These are phyloP conservation scores for Pichia exigua DNA, from an alignment of 805 yeast species.

Conservation along the genomic window DNA sequence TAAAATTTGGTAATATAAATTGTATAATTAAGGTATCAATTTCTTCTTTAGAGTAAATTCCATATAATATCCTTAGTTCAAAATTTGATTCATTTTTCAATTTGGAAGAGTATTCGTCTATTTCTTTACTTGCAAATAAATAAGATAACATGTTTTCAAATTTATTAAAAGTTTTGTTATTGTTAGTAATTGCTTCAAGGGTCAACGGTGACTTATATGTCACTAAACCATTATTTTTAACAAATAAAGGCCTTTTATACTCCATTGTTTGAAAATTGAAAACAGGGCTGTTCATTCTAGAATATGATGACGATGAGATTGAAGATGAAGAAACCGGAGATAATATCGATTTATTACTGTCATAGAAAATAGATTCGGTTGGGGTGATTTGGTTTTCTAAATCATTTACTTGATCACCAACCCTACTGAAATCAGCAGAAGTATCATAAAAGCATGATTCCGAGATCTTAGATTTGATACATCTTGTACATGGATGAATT, in stretches of 20 bases:
- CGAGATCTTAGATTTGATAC: slow-evolving; percentile 15
- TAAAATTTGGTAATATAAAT: slow-evolving; percentile 9
- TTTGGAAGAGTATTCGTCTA: not conserved
- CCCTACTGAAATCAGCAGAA: not conserved
- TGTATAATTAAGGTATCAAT: slow-evolving; percentile 6
- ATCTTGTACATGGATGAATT: slow-evolving; percentile 24
- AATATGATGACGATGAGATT: not conserved
- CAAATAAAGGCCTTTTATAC: slow-evolving; percentile 2
- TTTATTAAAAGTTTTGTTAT: slow-evolving; percentile 1
- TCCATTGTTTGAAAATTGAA: slow-evolving; percentile 2
- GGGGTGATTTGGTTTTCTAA: not conserved
- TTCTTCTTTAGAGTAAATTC: not conserved
- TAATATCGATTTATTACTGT: not conserved
- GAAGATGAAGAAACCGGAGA: not conserved
- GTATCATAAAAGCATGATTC: slow-evolving; percentile 1
- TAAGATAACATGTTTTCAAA: slow-evolving; percentile 3
- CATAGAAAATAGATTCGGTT: not conserved
- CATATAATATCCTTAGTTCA: not conserved
- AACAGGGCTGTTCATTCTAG: not conserved
- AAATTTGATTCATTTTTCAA: not conserved
- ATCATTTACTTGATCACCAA: not conserved
- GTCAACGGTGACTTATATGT: slow-evolving; percentile 2
- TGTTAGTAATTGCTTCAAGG: not conserved
- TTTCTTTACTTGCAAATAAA: not conserved
- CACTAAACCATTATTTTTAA: not conserved